Evolutionary conservation across 2,329 filamentous ascomycete genomes (phyloP).

Genomic region (Cladosporium sp.): DNA sequence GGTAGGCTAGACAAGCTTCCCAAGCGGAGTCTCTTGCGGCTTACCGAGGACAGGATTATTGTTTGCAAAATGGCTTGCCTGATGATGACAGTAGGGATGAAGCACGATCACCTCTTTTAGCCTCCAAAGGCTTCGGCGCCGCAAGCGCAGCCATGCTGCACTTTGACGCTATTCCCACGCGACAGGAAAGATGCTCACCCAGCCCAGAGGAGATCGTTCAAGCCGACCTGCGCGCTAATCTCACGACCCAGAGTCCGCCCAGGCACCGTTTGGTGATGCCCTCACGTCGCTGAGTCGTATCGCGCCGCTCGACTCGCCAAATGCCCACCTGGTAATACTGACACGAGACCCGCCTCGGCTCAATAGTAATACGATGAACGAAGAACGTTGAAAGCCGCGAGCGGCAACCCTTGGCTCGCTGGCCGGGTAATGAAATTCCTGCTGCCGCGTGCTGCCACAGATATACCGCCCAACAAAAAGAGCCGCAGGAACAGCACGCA

Average conservation of each 20-base stretch:
- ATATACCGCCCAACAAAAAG: not conserved
- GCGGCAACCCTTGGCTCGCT: too few species aligned
- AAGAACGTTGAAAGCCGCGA: not conserved
- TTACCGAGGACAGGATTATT: not conserved
- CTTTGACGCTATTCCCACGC: constrained; percentile 1
- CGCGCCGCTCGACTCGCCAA: constrained; percentile 1
- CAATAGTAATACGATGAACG: not conserved
- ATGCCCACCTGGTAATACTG: not conserved
- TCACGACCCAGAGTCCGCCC: not conserved
- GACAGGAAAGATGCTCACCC: not conserved
- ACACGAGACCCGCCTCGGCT: too few species aligned
- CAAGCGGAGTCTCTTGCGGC: constrained; percentile 1
- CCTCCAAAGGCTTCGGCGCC: constrained; percentile 9
- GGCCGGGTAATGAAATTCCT: too few species aligned
- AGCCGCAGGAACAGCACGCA: not conserved
- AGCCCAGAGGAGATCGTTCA: too few species aligned
- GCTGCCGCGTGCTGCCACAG: not conserved
- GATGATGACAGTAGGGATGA: too few species aligned
- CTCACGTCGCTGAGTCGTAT: not conserved
- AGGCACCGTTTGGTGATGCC: constrained; percentile 4
- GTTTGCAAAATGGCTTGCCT: too few species aligned
- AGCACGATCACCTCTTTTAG: too few species aligned
- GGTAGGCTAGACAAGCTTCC: not conserved
- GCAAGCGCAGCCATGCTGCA: constrained; percentile 11
- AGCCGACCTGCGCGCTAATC: not conserved